These are phyloP conservation scores for Inga leiocalycina DNA, from an alignment of 306 rosid species.

Conservation along the genomic window DNA sequence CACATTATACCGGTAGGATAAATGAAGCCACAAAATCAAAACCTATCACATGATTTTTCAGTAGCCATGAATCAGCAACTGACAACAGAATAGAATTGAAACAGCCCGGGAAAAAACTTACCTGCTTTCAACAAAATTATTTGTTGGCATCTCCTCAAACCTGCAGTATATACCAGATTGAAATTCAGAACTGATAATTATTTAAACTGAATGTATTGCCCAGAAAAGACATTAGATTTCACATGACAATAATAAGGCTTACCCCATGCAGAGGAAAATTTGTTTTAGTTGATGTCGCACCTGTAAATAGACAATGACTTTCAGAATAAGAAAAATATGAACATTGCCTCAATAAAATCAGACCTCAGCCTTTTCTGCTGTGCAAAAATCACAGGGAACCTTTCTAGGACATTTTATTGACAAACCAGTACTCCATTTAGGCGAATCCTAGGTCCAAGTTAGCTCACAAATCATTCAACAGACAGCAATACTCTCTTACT, in stretches of 20 bases:
- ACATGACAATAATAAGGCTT: conserved; percentile 38
- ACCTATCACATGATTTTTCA: background rate
- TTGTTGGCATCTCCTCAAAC: conserved; percentile 99
- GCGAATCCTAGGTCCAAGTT: background rate
- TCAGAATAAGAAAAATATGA: conserved; percentile 14
- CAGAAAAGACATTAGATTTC: conserved; percentile 22
- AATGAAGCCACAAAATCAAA: background rate
- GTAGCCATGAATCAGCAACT: background rate
- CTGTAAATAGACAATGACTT: conserved; percentile 50
- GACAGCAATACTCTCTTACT: background rate
- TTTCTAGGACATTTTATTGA: background rate
- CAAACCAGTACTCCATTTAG: background rate
- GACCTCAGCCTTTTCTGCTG: background rate
- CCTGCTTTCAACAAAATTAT: conserved; percentile 98
- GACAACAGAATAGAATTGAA: conserved; percentile 10
- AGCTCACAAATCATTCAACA: background rate
- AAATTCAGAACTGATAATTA: conserved; percentile 17
- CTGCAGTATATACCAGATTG: conserved; percentile 48
- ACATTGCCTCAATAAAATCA: background rate
- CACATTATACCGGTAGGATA: background rate
- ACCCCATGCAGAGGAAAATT: conserved; percentile 94
- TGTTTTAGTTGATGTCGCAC: conserved; percentile 77
- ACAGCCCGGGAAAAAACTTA: conserved; percentile 29
- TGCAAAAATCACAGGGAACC: background rate
- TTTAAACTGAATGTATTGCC: conserved; percentile 6